phyloP scores from a whole-genome alignment of 306 rosid genomes.

The Parietaria judaica region DNA sequence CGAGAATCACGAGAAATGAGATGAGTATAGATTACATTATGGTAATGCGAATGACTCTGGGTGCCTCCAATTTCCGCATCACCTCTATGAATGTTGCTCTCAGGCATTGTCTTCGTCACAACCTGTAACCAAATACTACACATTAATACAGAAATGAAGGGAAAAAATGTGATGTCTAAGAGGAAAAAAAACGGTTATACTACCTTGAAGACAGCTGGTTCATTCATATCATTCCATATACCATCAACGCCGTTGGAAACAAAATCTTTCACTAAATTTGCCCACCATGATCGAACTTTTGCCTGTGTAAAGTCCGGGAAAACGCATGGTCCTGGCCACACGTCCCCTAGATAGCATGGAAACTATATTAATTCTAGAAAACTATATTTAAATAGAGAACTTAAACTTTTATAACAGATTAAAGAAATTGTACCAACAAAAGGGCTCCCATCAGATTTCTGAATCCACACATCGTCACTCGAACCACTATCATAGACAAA shows the following conservation, averaged over 20 bases:
- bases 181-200: constrained; percentile 1
- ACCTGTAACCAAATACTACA: constrained; percentile 25
- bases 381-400: neutral
- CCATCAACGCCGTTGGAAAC: constrained; percentile 78
- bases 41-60: constrained; percentile 81
- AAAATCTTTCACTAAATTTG: constrained; percentile 73
- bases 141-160: neutral
- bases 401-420: neutral
- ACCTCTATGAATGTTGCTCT: constrained; percentile 77
- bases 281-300: constrained; percentile 88
- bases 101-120: constrained; percentile 90
- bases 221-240: constrained; percentile 99
- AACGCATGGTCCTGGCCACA: constrained; percentile 93
- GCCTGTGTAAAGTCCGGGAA: constrained; percentile 89
- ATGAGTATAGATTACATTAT: constrained; percentile 52
- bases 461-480: constrained; percentile 64
- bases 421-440: constrained; percentile 44
- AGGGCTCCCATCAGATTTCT: constrained; percentile 59
- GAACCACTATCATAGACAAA: constrained; percentile 73
- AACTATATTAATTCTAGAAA: neutral
- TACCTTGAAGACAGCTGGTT: constrained; percentile 87
- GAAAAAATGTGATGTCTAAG: constrained; percentile 1
- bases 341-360: constrained; percentile 42
- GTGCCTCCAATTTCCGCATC: constrained; percentile 86
- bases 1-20: constrained; percentile 11